Percentiles rank a stretch among this genome's conserved stretches.
These are phyloP conservation scores for Saccharomyces pastorianus DNA, from an alignment of 1,139 yeast species.

Conservation along the genomic window DNA sequence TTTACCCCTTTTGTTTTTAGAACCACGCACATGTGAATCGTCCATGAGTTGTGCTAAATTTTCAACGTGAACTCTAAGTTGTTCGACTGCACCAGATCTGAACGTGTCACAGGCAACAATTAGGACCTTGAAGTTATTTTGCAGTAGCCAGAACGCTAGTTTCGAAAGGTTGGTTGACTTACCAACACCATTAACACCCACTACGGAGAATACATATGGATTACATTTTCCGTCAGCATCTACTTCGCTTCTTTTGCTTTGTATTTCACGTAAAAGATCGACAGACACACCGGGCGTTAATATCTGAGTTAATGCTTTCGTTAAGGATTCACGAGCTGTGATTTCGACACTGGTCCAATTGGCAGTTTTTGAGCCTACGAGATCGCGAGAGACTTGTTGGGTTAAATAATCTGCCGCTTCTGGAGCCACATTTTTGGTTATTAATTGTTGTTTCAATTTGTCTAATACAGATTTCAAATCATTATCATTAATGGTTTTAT, in stretches of 20 bases:
- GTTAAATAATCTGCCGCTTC: slow-evolving; percentile 53
- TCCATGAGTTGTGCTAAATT: slow-evolving; percentile 60
- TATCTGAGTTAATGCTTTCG: slow-evolving; percentile 69
- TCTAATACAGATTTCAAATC: slow-evolving; percentile 50
- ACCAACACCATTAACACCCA: slow-evolving; percentile 97
- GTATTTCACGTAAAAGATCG: slow-evolving; percentile 77
- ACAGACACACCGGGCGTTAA: slow-evolving; percentile 90
- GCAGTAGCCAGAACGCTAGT: slow-evolving; percentile 89
- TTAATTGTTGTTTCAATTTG: slow-evolving; percentile 45
- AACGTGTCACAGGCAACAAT: slow-evolving; percentile 97
- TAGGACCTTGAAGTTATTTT: slow-evolving; percentile 76
- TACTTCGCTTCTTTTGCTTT: slow-evolving; percentile 34
- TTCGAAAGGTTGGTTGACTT: slow-evolving; percentile 92
- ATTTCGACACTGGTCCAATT: slow-evolving; percentile 56
- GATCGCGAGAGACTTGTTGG: slow-evolving; percentile 48
- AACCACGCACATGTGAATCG: slow-evolving; percentile 32
- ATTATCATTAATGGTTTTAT: slow-evolving; percentile 46
- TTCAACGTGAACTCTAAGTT: slow-evolving; percentile 84
- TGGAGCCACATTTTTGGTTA: slow-evolving; percentile 44
- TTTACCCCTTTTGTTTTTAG: slow-evolving; percentile 30
- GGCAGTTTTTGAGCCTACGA: slow-evolving; percentile 58
- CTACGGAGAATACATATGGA: slow-evolving; percentile 92
- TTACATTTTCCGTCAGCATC: slow-evolving; percentile 31
- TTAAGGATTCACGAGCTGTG: slow-evolving; percentile 58
- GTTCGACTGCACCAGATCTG: slow-evolving; percentile 98